Base-by-base conservation (phyloP, 2,329 filamentous ascomycete species). In the Fusarium sp. region DNA sequence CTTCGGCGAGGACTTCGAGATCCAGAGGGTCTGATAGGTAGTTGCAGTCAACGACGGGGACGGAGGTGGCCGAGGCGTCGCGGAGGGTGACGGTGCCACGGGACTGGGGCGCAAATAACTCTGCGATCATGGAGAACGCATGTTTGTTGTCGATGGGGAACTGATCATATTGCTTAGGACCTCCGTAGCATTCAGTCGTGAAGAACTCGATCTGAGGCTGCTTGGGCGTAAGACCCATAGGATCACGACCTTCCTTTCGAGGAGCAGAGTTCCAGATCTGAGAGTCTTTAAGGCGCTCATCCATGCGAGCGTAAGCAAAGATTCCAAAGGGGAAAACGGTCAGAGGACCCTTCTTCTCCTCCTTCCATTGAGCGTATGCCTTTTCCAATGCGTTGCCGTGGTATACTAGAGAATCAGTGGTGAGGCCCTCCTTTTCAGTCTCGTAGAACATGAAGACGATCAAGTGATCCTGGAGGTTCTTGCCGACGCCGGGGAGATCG, bases 161-260 rank as follows among this genome's bases (percentile, higher is more conserved):
- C 37, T 88, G 77, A 21, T 81, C 78, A 63, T 83, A 89, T 62
- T 89, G 85, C 66, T 87, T 88, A 0, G 88, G 87, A 0, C 86
- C 86, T 6, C 86, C 86, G 67, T 89, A 89, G 70, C 85, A 86
- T 72, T 90, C 88, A 0, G 88, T 89, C 31, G 83, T 87, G 77
- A 89, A 90, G 76, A 89, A 85, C 70, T 91, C 89, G 48, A 89
- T 75, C 70, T 90, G 88, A 1, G 89, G 87, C 71, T 91, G 89
- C 8, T 77, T 75, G 0, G 80, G 77, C 0, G 84, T 84, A 18
- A 91, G 78, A 20, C 85, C 87, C 88, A 91, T 91, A 0, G 89
- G 87, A 69, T 91, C 89, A 7, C 88, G 85, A 6, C 85, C 86
- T 26, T 81, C 76, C 35, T 78, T 54, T 8, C 84, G 80, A 0